Conservation (phyloP, 768 basidiomycete genomes). For the Lentinula aciculospora region DNA sequence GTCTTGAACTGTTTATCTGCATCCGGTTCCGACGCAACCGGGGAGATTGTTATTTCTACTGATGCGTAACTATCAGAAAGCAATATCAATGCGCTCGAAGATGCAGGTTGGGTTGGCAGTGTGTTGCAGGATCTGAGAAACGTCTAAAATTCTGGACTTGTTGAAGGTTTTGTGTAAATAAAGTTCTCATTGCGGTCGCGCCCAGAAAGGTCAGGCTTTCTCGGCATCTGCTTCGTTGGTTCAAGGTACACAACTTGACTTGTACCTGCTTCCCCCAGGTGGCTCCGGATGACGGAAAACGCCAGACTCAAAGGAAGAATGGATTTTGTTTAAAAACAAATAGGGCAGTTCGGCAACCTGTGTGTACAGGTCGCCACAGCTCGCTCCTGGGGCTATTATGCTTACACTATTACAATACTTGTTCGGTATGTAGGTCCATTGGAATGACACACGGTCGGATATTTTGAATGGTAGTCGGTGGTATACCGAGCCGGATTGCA, state of each 20-base stretch:
- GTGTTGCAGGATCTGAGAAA: neutral
- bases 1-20: neutral
- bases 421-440: neutral
- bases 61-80: constrained; percentile 1
- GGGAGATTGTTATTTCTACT: neutral
- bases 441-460: neutral
- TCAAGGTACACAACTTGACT: neutral
- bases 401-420: neutral
- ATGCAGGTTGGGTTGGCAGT: neutral
- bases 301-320: neutral
- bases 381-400: neutral
- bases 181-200: neutral
- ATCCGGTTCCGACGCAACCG: constrained; percentile 8
- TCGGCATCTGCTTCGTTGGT: neutral
- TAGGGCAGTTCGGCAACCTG: neutral
- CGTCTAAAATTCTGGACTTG: neutral
- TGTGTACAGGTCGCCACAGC: neutral
- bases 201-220: neutral
- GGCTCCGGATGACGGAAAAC: constrained; percentile 3
- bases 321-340: neutral
- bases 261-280: neutral
- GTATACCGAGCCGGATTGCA: neutral
- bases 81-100: neutral
- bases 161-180: too few relatives aligned
- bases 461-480: neutral